Conservation (phyloP, 2,329 filamentous ascomycete species). For the Hypoxylon sp. region DNA sequence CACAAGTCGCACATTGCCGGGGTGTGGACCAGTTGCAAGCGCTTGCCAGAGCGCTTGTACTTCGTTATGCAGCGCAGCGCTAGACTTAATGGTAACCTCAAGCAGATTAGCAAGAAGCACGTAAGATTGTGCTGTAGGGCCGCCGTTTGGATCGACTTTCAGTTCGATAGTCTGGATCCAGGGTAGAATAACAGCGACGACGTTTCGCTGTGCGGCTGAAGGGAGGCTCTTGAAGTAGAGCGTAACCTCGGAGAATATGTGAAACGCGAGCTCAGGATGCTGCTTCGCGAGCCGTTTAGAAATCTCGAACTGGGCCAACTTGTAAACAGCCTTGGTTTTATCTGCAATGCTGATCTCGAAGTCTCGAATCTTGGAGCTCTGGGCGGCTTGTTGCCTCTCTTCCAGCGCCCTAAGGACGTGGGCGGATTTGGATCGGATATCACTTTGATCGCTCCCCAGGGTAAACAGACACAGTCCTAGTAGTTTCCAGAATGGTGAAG, state of each 20-base stretch:
- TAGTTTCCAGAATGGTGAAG: conserved; percentile 90
- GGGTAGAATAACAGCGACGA: conserved; percentile 92
- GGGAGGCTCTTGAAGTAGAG: conserved; percentile 91
- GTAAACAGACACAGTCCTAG: conserved; percentile 91
- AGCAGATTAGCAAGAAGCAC: conserved; percentile 95
- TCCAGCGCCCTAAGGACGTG: conserved; percentile 85
- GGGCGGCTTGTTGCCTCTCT: conserved; percentile 77
- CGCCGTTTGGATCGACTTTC: conserved; percentile 90
- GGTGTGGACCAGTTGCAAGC: conserved; percentile 90
- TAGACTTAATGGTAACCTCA: conserved; percentile 95
- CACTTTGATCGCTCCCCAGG: conserved; percentile 90
- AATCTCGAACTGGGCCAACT: conserved; percentile 96
- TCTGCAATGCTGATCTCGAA: conserved; percentile 99
- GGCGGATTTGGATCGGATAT: conserved; percentile 90
- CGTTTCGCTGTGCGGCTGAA: conserved; percentile 87
- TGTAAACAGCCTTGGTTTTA: conserved; percentile 98
- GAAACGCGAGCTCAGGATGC: conserved; percentile 89
- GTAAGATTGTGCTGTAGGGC: conserved; percentile 91
- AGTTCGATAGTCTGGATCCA: conserved; percentile 97
- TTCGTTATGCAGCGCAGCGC: conserved; percentile 90
- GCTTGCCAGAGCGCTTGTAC: conserved; percentile 98
- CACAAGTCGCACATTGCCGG: conserved; percentile 92
- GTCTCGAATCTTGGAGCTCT: conserved; percentile 93
- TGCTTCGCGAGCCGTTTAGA: conserved; percentile 91
- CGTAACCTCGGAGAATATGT: conserved; percentile 96